A percentile compares a stretch with the other conserved stretches of the same genome.
These are phyloP conservation scores for Calocybe indica DNA, from an alignment of 768 basidiomycete species.

Conservation along the genomic window DNA sequence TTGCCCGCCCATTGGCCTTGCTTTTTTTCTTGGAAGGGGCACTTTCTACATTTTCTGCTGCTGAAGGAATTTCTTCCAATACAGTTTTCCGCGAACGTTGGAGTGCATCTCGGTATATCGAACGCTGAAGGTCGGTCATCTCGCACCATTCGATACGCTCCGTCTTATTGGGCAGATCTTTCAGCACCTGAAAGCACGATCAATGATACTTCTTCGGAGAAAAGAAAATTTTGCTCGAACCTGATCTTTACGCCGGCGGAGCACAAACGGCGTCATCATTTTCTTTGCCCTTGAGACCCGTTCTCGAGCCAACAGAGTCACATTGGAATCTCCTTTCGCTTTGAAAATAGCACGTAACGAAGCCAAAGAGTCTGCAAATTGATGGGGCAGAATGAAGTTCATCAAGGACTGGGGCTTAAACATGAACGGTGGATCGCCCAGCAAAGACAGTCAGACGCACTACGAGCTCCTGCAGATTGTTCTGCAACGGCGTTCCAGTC, in stretches of 20 bases:
- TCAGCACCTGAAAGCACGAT: slow-evolving; percentile 57
- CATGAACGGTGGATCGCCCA: slow-evolving; percentile 2
- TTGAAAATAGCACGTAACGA: slow-evolving; percentile 94
- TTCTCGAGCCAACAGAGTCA: slow-evolving; percentile 84
- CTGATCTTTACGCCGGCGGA: slow-evolving; percentile 95
- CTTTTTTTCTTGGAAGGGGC: slow-evolving; percentile 39
- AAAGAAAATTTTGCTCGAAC: slow-evolving; percentile 23
- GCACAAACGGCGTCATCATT: slow-evolving; percentile 99
- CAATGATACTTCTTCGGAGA: background rate
- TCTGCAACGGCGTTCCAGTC: slow-evolving; percentile 94
- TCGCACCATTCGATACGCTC: slow-evolving; percentile 95
- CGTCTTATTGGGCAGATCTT: slow-evolving; percentile 87
- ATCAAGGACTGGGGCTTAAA: slow-evolving; percentile 72
- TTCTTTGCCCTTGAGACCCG: slow-evolving; percentile 94
- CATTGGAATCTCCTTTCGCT: slow-evolving; percentile 87
- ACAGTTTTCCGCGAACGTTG: slow-evolving; percentile 81
- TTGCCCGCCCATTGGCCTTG: slow-evolving; percentile 33
- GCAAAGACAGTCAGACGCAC: slow-evolving; percentile 34
- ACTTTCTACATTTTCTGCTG: slow-evolving; percentile 14
- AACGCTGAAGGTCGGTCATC: slow-evolving; percentile 77
- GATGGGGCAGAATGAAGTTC: slow-evolving; percentile 94
- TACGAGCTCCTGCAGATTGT: slow-evolving; percentile 85
- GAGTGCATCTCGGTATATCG: slow-evolving; percentile 82
- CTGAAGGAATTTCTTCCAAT: slow-evolving; percentile 24
- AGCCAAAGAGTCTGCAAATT: slow-evolving; percentile 73